phyloP scores from a whole-genome alignment of 768 basidiomycete species.

The Suillus cothurnatus region DNA sequence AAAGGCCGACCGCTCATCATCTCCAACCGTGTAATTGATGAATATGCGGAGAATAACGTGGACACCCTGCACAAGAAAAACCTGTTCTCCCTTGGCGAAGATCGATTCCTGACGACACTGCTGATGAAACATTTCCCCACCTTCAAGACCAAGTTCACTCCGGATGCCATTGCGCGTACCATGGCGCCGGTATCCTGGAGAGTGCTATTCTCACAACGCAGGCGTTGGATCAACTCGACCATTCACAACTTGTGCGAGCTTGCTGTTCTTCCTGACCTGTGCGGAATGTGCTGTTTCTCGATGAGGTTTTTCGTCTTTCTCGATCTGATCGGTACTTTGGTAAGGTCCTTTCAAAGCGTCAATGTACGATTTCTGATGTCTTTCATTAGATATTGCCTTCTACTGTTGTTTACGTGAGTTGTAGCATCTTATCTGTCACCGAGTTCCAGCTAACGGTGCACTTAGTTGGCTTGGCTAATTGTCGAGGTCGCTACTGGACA shows the following conservation, averaged over 20 bases:
- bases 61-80: conserved; percentile 78
- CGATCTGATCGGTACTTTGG: conserved; percentile 65
- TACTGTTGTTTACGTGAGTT: conserved; percentile 61
- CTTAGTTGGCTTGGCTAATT: conserved; percentile 61
- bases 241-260: conserved; percentile 70
- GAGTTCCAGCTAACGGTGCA: conserved; percentile 13
- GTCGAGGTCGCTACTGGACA: conserved; percentile 53
- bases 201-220: conserved; percentile 65
- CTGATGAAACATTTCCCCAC: conserved; percentile 72
- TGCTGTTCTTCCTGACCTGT: conserved; percentile 60
- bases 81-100: conserved; percentile 67
- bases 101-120: conserved; percentile 69
- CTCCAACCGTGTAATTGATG: conserved; percentile 70
- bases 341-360: conserved; percentile 23
- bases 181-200: conserved; percentile 64
- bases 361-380: conserved; percentile 13
- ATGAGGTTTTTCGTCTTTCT: conserved; percentile 74
- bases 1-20: conserved; percentile 74
- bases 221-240: conserved; percentile 77
- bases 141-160: conserved; percentile 70
- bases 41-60: conserved; percentile 65
- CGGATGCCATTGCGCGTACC: conserved; percentile 63
- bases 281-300: conserved; percentile 74
- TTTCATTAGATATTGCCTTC: conserved; percentile 52
- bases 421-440: conserved; percentile 5